Evolutionary conservation across 73 alveolate genomes (phyloP).

Genomic region (Blepharisma japonicum): DNA sequence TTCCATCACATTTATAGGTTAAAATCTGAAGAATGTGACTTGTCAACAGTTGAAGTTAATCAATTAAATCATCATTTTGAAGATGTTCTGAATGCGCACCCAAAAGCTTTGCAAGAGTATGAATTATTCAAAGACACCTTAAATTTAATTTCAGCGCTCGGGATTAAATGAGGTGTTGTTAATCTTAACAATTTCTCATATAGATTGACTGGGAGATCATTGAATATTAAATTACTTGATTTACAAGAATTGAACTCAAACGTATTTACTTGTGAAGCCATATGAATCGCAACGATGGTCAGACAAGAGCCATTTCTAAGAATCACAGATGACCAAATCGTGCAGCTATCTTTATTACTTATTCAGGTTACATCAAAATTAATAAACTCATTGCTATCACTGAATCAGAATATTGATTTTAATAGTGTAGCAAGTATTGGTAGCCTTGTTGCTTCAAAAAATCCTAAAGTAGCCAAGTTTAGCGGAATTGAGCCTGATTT

Average conservation of each 20-base stretch:
- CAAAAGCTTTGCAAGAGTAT: background rate
- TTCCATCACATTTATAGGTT: conserved; percentile 13
- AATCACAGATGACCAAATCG: too few species aligned
- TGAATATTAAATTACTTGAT: background rate
- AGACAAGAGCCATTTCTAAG: too few species aligned
- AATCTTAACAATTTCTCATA: background rate
- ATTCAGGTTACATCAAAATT: too few species aligned
- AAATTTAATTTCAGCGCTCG: background rate
- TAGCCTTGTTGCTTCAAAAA: too few species aligned
- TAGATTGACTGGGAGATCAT: conserved; percentile 25
- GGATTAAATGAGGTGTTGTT: background rate
- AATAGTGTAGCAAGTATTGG: too few species aligned
- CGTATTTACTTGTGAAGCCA: background rate
- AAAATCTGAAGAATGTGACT: background rate
- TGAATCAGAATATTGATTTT: too few species aligned
- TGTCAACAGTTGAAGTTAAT: background rate
- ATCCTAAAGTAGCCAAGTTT: too few species aligned
- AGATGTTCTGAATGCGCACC: background rate
- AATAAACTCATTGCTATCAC: too few species aligned
- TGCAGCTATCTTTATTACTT: too few species aligned
- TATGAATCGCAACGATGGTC: background rate
- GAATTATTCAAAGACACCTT: background rate
- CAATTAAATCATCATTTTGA: background rate
- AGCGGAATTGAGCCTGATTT: too few species aligned
- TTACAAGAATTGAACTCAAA: conserved; percentile 14